Evolutionary conservation across 768 basidiomycete species (phyloP), one percentile per base, ranked within the genome.

Genomic region (Rhodotorula taiwanensis): DNA sequence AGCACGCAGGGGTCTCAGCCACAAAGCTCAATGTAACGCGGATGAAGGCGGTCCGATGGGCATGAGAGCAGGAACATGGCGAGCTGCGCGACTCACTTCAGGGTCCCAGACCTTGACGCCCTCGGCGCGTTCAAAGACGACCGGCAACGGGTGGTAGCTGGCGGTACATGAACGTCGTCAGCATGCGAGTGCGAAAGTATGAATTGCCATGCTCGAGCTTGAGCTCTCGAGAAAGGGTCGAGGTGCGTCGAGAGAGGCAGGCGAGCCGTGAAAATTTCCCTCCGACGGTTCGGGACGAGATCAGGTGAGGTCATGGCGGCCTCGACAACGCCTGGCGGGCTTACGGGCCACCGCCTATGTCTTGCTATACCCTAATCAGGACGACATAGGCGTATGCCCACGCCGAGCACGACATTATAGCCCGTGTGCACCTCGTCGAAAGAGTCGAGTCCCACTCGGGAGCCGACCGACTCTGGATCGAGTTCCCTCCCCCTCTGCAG

Each of bases 91-190:
- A 25, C 57, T 49, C 34, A 70, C 58, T 45, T 58, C 55, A 23
- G 55, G 60, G 62, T 70, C 63, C 70, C 71, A 71, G 21, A 71
- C 72, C 28, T 85, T 88, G 30, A 88, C 91, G 47, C 94, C 95
- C 66, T 82, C 82, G 27, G 88, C 94, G 49, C 83, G 82, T 69
- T 95, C 91, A 72, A 98, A 94, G 53, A 95, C 93, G 65, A 95
- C 83, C 14, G 94, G 93, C 14, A 98, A 79, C 0, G 95, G 93
- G 74, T 95, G 91, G 75, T 98, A 97, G 78, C 94, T 97, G 69
- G 73, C 27, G 21, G 42, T 8, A 6, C 78, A 74, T 27, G 42
- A 13, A 2, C 5, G 28, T n/a, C 20, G 27, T 27, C 42, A 20
- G 21, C 7, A 43, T 23, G 33, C 20, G 7, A 28, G 33, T 36